Evolutionary conservation across 768 basidiomycete species (phyloP), one percentile per base, ranked within the genome.

Genomic region (Tricholoma sp.): DNA sequence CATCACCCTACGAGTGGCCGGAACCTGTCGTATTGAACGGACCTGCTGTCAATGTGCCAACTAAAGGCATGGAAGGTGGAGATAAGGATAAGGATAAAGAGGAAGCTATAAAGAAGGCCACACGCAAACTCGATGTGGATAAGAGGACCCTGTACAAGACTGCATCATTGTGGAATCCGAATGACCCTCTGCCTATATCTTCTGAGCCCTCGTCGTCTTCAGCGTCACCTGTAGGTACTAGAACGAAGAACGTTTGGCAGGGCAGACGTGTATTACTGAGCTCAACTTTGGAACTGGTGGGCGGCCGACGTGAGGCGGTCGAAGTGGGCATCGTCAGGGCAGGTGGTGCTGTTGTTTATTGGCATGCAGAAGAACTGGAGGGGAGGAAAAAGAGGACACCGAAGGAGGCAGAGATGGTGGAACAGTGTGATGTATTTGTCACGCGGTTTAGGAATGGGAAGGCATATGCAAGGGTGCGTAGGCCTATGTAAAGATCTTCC

Each of bases 341-440:
- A 0, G 88, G 90, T 6, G 88, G 88, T 0, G 55, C 72, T 16
- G 31, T 55, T 29, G 58, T 22, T 61, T 81, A 18, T 64, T 84
- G n/a, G 57, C 16, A 50, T 31, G 27, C 12, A 18, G 47, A 29
- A 29, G 46, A 21, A 29, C 5, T 64, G 34, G 63, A 65, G 19
- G 62, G 62, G 14, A 57, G 55, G 16, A 57, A 60, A 43, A 61
- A 52, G 35, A 65, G 62, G 39, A 64, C 66, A 59, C 5, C 59
- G 18, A 72, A 73, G 11, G 81, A 82, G 61, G 71, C 71, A 1
- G 74, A 74, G 21, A 65, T 58, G 5, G 73, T 85, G 0, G 71
- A 69, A 0, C 72, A 78, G 19, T 83, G 82, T n/a, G 91, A 95
- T 67, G 75, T 93, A 0, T 77, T 88, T n/a, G 74, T 97, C 14